Evolutionary conservation across 345 rosid genomes (phyloP).

Genomic region (Combretum micranthum): DNA sequence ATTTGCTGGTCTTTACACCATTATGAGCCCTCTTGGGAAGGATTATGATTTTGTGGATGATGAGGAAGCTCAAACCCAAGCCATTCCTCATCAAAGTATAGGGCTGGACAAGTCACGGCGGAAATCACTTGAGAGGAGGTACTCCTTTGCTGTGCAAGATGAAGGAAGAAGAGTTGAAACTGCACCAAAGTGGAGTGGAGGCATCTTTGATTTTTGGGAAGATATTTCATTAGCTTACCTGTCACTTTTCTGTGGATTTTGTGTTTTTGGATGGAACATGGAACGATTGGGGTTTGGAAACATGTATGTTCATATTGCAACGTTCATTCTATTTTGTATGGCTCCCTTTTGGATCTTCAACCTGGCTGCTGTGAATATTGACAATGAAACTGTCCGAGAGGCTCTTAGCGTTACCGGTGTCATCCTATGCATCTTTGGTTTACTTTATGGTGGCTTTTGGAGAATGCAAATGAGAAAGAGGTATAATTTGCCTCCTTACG

Average conservation of each 20-base stretch:
- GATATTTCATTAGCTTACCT: conserved; percentile 81
- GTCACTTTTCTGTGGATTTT: conserved; percentile 72
- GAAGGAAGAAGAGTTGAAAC: conserved; percentile 33
- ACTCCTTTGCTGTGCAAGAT: conserved; percentile 54
- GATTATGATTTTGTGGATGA: conserved; percentile 54
- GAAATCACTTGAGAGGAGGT: conserved; percentile 44
- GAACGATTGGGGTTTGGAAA: conserved; percentile 94
- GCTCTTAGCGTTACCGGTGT: conserved; percentile 64
- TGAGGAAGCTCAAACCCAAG: conserved; percentile 53
- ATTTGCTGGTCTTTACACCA: conserved; percentile 65
- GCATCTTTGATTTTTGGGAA: conserved; percentile 78
- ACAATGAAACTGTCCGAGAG: conserved; percentile 47
- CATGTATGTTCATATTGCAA: conserved; percentile 91
- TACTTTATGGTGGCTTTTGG: conserved; percentile 96
- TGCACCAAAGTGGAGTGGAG: conserved; percentile 79
- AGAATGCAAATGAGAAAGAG: conserved; percentile 90
- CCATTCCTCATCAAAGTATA: conserved; percentile 19
- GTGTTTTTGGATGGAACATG: conserved; percentile 98
- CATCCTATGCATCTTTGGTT: conserved; percentile 71
- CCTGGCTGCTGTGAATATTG: conserved; percentile 78
- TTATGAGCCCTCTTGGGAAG: conserved; percentile 80
- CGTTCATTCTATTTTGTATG: conserved; percentile 74
- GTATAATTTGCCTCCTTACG: conserved; percentile 62
- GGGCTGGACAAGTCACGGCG: conserved; percentile 19
- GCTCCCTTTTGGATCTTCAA: conserved; percentile 94